Conservation (phyloP, 129 eudicot genomes). For the Deinandra increscens region DNA sequence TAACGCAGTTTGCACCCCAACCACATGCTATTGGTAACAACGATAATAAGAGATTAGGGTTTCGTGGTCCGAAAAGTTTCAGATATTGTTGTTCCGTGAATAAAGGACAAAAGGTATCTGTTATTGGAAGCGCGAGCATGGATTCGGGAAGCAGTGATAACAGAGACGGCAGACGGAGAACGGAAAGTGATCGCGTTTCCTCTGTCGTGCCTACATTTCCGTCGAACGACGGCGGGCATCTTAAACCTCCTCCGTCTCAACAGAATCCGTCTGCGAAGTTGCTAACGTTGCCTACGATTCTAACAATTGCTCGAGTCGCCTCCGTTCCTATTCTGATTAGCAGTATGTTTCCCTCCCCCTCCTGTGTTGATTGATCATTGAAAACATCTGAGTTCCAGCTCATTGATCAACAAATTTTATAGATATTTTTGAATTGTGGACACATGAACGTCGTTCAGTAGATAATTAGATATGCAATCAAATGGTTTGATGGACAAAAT, state of each 20-base stretch:
- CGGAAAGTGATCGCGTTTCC: conserved; percentile 8
- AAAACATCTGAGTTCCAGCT: conserved; percentile 2
- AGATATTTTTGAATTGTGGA: background rate
- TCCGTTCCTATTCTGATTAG: conserved; percentile 72
- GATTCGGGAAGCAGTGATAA: conserved; percentile 28
- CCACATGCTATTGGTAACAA: background rate
- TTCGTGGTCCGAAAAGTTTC: conserved; percentile 34
- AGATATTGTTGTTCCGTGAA: conserved; percentile 24
- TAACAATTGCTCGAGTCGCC: conserved; percentile 89
- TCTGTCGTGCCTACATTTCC: conserved; percentile 25
- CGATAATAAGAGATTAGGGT: conserved; percentile 35
- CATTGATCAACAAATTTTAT: background rate
- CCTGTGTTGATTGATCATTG: background rate
- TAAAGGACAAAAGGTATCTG: conserved; percentile 21
- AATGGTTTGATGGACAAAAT: background rate
- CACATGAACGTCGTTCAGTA: background rate
- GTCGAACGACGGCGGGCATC: conserved; percentile 26
- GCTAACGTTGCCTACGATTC: conserved; percentile 86
- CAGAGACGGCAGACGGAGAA: conserved; percentile 23
- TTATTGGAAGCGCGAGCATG: conserved; percentile 30
- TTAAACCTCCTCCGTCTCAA: conserved; percentile 28
- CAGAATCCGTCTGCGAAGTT: conserved; percentile 42
- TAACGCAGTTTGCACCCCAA: conserved; percentile 25
- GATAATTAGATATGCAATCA: background rate
- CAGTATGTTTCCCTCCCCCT: conserved; percentile 47